phyloP scores from a whole-genome alignment of 768 basidiomycete species.

The Suillus plorans region DNA sequence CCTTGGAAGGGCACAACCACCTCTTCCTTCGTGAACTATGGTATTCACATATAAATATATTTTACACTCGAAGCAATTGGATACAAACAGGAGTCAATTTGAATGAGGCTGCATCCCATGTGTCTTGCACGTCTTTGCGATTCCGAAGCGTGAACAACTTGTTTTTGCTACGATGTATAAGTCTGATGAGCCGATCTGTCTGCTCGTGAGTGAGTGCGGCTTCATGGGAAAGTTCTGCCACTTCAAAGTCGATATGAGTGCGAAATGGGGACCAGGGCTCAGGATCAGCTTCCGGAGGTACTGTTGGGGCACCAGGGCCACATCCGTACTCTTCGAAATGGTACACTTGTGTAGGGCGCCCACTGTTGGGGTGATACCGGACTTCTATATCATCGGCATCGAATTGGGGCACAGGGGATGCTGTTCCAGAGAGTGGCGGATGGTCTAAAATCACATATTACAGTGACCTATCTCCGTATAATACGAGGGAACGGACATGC shows the following conservation, averaged over 20 bases:
- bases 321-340: slow-evolving; percentile 2
- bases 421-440: not conserved
- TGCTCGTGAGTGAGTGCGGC: too few relatives aligned
- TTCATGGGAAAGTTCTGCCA: slow-evolving; percentile 8
- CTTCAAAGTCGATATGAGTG: slow-evolving; percentile 9
- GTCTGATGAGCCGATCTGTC: too few relatives aligned
- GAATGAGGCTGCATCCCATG: too few relatives aligned
- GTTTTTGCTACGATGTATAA: too few relatives aligned
- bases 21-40: slow-evolving; percentile 1
- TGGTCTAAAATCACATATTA: too few relatives aligned
- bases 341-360: slow-evolving; percentile 1
- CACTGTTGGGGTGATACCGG: slow-evolving; percentile 9
- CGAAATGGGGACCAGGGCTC: slow-evolving; percentile 13
- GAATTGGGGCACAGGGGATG: not conserved
- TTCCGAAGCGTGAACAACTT: too few relatives aligned
- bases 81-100: too few relatives aligned
- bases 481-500: too few relatives aligned
- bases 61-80: too few relatives aligned
- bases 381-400: slow-evolving; percentile 9
- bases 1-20: not conserved
- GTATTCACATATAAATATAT: too few relatives aligned
- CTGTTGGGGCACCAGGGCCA: not conserved
- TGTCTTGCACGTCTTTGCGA: too few relatives aligned
- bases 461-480: too few relatives aligned
- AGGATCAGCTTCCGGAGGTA: not conserved